Conservation (phyloP, 2,329 filamentous ascomycete genomes). For the Xylogone sp. region DNA sequence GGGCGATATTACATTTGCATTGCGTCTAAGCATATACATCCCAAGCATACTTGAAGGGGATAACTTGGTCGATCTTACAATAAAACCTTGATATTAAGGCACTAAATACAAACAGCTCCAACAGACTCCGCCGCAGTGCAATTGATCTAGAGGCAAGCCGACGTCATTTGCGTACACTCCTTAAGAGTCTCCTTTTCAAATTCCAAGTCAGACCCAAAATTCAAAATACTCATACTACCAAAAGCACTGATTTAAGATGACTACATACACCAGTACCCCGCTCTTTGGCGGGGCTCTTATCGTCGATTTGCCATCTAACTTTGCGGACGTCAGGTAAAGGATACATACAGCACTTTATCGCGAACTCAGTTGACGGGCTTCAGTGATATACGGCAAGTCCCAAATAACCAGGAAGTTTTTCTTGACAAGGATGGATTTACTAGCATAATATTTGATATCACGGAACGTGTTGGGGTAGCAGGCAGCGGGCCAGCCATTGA, state of each 20-base stretch:
- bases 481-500: constrained; percentile 56
- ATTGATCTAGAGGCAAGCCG: background rate
- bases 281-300: constrained; percentile 72
- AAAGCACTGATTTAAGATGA: constrained; percentile 33
- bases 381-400: constrained; percentile 70
- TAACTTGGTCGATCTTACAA: background rate
- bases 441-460: constrained; percentile 86
- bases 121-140: background rate
- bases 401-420: constrained; percentile 89
- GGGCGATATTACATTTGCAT: too few relatives aligned
- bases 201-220: background rate
- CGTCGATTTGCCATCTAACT: constrained; percentile 63
- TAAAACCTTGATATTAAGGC: background rate
- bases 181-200: background rate
- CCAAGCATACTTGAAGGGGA: background rate
- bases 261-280: constrained; percentile 52
- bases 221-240: background rate
- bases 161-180: background rate
- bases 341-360: background rate
- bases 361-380: background rate
- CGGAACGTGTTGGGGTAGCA: constrained; percentile 66
- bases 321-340: constrained; percentile 68
- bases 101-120: background rate
- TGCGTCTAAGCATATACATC: too few relatives aligned
- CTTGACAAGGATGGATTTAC: constrained; percentile 81